Percentiles rank a stretch among this genome's conserved stretches.
These are phyloP conservation scores for Saccharomycopsis fermentans DNA, from an alignment of 805 yeast genomes.

Conservation along the genomic window DNA sequence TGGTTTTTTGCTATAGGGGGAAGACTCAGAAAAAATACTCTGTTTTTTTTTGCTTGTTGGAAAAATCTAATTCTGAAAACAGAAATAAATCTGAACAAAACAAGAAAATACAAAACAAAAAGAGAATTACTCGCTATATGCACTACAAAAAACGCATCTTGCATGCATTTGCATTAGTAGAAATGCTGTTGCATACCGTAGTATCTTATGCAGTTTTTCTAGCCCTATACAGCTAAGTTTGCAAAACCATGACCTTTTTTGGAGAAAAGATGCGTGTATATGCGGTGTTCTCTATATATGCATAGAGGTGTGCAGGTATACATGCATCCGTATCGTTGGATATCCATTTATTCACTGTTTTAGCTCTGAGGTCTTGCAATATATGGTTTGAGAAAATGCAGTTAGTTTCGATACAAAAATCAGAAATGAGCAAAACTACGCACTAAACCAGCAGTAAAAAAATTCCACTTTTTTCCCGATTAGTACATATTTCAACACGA, in stretches of 20 bases:
- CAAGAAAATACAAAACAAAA: not conserved
- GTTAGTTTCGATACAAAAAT: not conserved
- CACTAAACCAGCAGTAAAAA: not conserved
- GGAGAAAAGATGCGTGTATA: not conserved
- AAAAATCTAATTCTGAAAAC: not conserved
- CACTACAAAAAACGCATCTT: not conserved
- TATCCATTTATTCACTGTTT: not conserved
- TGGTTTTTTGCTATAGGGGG: no score
- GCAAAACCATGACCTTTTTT: not conserved
- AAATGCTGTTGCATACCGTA: not conserved
- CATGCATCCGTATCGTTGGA: not conserved
- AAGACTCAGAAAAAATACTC: no score
- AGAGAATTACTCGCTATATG: not conserved
- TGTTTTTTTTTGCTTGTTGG: no score
- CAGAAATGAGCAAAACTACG: not conserved
- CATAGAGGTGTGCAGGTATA: not conserved
- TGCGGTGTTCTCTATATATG: not conserved
- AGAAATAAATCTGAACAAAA: not conserved
- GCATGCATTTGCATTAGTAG: not conserved
- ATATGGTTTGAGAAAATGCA: not conserved
- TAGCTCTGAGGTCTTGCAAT: not conserved
- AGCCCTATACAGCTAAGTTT: not conserved
- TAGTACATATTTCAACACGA: not conserved
- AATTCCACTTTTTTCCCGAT: not conserved
- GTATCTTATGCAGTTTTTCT: no score